These are phyloP conservation scores for Rhodofomes roseus DNA, from an alignment of 1,284 basidiomycete species.

Conservation along the genomic window DNA sequence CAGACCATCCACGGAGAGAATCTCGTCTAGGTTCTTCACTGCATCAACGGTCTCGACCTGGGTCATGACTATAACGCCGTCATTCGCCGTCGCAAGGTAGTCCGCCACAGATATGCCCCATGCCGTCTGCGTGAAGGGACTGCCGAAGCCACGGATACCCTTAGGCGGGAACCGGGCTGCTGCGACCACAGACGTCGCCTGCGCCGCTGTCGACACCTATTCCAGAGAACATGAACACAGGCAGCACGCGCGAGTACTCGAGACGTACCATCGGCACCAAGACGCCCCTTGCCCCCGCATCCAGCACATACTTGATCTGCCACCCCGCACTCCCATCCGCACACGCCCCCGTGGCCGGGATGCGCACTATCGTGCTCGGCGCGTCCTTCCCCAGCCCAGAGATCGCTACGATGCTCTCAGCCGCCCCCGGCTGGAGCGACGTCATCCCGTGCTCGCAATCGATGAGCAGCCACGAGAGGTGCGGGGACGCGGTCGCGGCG, in stretches of 20 bases:
- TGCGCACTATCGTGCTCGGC: constrained; percentile 53
- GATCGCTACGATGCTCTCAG: constrained; percentile 52
- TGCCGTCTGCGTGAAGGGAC: constrained; percentile 50
- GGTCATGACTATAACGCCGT: constrained; percentile 54
- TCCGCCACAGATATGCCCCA: constrained; percentile 51
- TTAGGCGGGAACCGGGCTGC: constrained; percentile 55
- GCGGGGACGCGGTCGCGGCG: constrained; percentile 49
- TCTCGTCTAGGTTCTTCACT: constrained; percentile 55
- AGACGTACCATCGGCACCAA: constrained; percentile 62
- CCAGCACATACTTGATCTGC: constrained; percentile 68
- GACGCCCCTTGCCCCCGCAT: constrained; percentile 58
- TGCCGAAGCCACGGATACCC: constrained; percentile 60
- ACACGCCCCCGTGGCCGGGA: constrained; percentile 56
- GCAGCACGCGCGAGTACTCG: too few species aligned
- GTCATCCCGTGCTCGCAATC: constrained; percentile 67
- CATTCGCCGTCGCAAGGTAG: constrained; percentile 56
- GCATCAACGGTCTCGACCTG: constrained; percentile 66
- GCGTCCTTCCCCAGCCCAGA: constrained; percentile 36
- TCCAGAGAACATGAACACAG: too few species aligned
- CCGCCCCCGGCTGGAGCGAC: constrained; percentile 48
- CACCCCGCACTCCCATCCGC: constrained; percentile 45
- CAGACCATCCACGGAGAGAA: constrained; percentile 60
- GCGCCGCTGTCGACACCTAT: constrained; percentile 53
- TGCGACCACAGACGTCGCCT: constrained; percentile 50
- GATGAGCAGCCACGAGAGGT: constrained; percentile 58